A percentile compares a stretch with the other conserved stretches of the same genome.
Evolutionary conservation across 2,329 filamentous ascomycete genomes (phyloP).

Genomic region (Simplicillium aogashimaense): DNA sequence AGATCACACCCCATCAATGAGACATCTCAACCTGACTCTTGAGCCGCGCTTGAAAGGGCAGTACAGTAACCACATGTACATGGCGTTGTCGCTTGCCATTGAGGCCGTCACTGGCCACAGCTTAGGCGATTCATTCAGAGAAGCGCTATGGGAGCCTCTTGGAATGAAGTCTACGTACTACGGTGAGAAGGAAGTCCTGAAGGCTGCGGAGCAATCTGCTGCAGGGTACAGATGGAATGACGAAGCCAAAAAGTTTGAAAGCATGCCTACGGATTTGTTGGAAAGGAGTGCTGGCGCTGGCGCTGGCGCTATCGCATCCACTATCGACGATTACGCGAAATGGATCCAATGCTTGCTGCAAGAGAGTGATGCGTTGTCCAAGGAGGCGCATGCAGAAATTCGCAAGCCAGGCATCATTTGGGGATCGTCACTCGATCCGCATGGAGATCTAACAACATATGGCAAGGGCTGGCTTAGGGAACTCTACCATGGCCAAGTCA

Average conservation of each 20-base stretch:
- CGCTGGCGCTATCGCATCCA: slow-evolving; percentile 25
- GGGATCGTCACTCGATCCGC: neutral
- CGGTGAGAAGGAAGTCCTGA: slow-evolving; percentile 6
- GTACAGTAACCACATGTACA: slow-evolving; percentile 37
- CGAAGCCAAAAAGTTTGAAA: slow-evolving; percentile 10
- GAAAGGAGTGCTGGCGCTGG: slow-evolving; percentile 21
- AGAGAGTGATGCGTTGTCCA: neutral
- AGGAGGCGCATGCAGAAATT: neutral
- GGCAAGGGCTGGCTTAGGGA: neutral
- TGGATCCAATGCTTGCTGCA: slow-evolving; percentile 35
- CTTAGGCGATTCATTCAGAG: slow-evolving; percentile 24
- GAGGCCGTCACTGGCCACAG: slow-evolving; percentile 20
- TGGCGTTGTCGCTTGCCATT: slow-evolving; percentile 25
- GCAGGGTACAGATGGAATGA: neutral
- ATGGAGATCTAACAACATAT: slow-evolving; percentile 8
- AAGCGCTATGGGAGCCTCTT: slow-evolving; percentile 26
- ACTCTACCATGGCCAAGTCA: slow-evolving; percentile 5
- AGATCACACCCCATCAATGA: slow-evolving; percentile 24
- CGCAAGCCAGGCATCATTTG: neutral
- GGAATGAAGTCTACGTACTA: slow-evolving; percentile 27
- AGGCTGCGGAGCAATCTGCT: slow-evolving; percentile 16
- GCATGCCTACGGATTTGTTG: slow-evolving; percentile 12
- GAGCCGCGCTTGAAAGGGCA: slow-evolving; percentile 28
- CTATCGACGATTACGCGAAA: slow-evolving; percentile 33
- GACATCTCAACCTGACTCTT: slow-evolving; percentile 26